A percentile compares a stretch with the other conserved stretches of the same genome.
These are phyloP conservation scores for Synchytrium microbalum DNA, from an alignment of 371 early-diverging fungal species.

Conservation along the genomic window DNA sequence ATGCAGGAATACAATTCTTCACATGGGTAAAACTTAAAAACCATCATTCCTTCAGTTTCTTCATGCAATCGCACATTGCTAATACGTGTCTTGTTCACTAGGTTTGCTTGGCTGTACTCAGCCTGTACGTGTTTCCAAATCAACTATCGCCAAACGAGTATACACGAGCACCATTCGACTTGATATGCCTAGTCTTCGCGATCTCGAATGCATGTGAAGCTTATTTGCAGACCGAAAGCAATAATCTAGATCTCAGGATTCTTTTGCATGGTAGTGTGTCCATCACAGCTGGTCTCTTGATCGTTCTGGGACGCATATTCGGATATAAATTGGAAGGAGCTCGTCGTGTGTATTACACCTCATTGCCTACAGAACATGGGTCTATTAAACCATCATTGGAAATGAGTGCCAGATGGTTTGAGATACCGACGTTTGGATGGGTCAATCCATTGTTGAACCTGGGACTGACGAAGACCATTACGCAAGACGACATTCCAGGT, in stretches of 20 bases:
- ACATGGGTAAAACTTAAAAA: background rate
- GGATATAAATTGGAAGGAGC: background rate
- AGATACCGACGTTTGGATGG: conserved; percentile 1
- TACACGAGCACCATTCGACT: background rate
- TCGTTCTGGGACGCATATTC: background rate
- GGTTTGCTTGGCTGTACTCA: background rate
- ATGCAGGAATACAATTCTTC: background rate
- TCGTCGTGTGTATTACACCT: background rate
- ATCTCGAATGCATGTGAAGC: background rate
- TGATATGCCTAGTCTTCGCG: background rate
- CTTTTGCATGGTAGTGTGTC: background rate
- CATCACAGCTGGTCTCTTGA: background rate
- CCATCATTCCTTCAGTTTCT: background rate
- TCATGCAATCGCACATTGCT: no score
- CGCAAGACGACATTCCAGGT: background rate
- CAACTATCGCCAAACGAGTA: background rate
- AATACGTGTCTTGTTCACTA: no score
- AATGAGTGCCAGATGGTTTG: background rate
- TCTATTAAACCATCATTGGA: background rate
- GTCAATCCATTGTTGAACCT: conserved; percentile 29
- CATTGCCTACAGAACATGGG: background rate
- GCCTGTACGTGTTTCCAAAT: background rate
- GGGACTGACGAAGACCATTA: conserved; percentile 8
- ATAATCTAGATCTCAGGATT: background rate
- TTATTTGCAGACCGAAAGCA: background rate